These are phyloP conservation scores for Podila horticola DNA, from an alignment of 192 early-diverging fungal genomes.

Conservation along the genomic window DNA sequence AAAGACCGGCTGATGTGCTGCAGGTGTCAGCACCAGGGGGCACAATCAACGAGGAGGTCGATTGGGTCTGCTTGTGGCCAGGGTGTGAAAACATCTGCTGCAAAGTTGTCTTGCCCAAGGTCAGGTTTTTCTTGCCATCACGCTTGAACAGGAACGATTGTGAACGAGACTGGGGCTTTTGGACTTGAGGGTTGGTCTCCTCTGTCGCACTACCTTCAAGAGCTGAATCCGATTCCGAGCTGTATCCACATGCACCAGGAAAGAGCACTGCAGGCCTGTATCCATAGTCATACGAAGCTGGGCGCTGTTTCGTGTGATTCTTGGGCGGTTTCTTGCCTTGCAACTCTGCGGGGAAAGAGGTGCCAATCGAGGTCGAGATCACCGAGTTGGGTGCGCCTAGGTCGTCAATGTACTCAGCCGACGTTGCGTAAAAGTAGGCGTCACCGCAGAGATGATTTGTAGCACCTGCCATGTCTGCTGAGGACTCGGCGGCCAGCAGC, in stretches of 20 bases:
- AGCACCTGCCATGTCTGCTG: neutral
- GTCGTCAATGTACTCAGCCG: conserved; percentile 41
- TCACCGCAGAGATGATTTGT: conserved; percentile 13
- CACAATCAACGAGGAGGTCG: conserved; percentile 19
- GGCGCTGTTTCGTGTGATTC: neutral
- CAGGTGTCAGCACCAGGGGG: conserved; percentile 1
- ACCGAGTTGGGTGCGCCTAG: conserved; percentile 35
- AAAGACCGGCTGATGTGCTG: no score
- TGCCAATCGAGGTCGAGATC: conserved; percentile 45
- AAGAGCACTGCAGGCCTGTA: neutral
- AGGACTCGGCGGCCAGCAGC: conserved; percentile 13
- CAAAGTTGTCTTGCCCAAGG: neutral
- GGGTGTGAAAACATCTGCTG: conserved; percentile 38
- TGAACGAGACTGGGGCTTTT: neutral
- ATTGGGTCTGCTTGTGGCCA: conserved; percentile 31
- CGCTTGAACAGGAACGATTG: conserved; percentile 20
- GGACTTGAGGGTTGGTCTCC: neutral
- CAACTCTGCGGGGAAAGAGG: conserved; percentile 28
- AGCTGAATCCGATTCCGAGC: conserved; percentile 14
- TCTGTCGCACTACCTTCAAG: neutral
- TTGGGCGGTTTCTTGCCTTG: conserved; percentile 9
- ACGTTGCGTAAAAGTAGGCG: conserved; percentile 38
- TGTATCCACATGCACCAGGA: neutral
- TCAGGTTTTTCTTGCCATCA: conserved; percentile 11
- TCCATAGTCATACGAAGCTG: conserved; percentile 8